A percentile compares a stretch with the other conserved stretches of the same genome.
Evolutionary conservation across 2,329 filamentous ascomycete genomes (phyloP).

Genomic region (Neofusicoccum cordaticola): DNA sequence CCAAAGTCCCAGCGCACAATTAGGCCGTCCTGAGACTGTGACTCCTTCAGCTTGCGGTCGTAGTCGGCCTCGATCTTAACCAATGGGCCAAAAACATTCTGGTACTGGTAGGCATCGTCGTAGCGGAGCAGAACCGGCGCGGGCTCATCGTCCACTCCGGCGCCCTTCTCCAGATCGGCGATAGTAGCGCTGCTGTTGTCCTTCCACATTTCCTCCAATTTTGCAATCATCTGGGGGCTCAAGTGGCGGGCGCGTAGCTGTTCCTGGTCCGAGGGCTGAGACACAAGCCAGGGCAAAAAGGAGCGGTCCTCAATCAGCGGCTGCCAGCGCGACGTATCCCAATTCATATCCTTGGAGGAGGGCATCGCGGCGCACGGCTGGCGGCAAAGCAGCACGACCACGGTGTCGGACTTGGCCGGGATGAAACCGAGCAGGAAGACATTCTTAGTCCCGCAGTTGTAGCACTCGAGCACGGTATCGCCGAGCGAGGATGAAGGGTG

Average conservation of each 20-base stretch:
- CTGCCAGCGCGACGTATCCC: conserved; percentile 97
- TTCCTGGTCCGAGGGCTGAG: conserved; percentile 85
- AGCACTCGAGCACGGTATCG: conserved; percentile 95
- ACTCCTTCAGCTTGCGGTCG: conserved; percentile 97
- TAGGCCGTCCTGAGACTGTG: conserved; percentile 94
- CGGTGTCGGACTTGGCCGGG: conserved; percentile 95
- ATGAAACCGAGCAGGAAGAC: conserved; percentile 97
- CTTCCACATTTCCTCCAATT: conserved; percentile 98
- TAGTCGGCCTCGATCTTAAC: conserved; percentile 99
- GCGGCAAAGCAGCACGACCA: conserved; percentile 92
- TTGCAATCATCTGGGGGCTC: conserved; percentile 90
- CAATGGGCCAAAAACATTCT: conserved; percentile 95
- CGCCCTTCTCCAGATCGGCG: conserved; percentile 85
- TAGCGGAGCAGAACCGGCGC: conserved; percentile 89
- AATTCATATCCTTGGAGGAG: conserved; percentile 99
- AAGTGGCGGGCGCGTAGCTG: conserved; percentile 92
- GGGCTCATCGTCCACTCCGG: conserved; percentile 90
- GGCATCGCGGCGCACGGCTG: conserved; percentile 93
- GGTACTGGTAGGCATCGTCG: conserved; percentile 96
- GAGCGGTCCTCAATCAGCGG: conserved; percentile 95
- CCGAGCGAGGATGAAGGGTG: conserved; percentile 90
- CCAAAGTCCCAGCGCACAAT: conserved; percentile 93
- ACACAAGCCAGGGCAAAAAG: conserved; percentile 91
- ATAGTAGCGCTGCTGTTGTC: conserved; percentile 86
- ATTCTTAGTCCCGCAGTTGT: conserved; percentile 99